Percentiles rank a stretch among this genome's conserved stretches.
Evolutionary conservation across 306 rosid genomes (phyloP).

Genomic region (Sicyos edulis): DNA sequence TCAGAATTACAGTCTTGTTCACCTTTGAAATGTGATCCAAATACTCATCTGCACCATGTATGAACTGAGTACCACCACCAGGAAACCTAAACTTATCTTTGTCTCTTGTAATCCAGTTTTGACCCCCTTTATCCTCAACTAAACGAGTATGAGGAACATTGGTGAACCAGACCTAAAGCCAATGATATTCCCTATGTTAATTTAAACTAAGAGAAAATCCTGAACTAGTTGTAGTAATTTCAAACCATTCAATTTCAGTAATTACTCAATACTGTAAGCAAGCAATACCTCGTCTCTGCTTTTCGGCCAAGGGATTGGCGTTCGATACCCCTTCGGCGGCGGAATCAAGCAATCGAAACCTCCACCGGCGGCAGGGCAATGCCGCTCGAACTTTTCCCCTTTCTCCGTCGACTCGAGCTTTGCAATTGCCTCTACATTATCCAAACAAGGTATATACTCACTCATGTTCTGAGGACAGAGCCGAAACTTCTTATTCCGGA

Average conservation of each 20-base stretch:
- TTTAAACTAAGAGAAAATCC: neutral
- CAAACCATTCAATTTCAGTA: neutral
- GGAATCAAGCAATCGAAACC: conserved; percentile 64
- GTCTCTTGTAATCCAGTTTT: conserved; percentile 66
- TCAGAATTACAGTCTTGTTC: neutral
- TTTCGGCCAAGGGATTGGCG: conserved; percentile 62
- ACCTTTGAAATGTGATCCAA: conserved; percentile 75
- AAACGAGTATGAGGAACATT: conserved; percentile 81
- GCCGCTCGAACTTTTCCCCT: conserved; percentile 68
- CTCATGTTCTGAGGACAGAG: conserved; percentile 44
- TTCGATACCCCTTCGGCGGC: conserved; percentile 48
- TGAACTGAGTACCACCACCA: conserved; percentile 78
- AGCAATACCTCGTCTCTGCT: conserved; percentile 74
- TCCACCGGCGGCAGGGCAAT: conserved; percentile 50
- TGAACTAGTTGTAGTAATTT: neutral
- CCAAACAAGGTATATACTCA: conserved; percentile 77
- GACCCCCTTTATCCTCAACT: conserved; percentile 79
- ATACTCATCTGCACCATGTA: conserved; percentile 69
- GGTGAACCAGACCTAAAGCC: conserved; percentile 64
- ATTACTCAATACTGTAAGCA: neutral
- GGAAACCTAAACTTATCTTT: conserved; percentile 62
- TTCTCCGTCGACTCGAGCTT: conserved; percentile 30
- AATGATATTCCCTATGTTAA: neutral
- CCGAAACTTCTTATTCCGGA: conserved; percentile 38
- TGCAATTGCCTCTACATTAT: conserved; percentile 42